phyloP scores from a whole-genome alignment of 2,329 filamentous ascomycete species.

The Colletotrichum phormii region DNA sequence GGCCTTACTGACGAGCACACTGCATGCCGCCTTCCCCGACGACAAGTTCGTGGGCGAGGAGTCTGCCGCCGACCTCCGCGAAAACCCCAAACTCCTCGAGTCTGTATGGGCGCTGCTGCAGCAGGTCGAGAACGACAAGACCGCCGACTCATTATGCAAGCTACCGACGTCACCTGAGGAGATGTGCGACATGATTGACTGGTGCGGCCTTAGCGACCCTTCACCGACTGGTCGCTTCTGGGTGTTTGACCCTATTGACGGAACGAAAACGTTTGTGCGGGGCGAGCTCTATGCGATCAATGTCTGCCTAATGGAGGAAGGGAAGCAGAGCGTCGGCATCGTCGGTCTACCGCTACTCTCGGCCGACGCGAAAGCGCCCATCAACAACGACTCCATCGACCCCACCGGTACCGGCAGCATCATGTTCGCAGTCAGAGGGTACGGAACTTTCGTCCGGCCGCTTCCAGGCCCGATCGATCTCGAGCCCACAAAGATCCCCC shows the following conservation, averaged over 20 bases:
- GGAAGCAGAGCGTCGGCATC: constrained; percentile 60
- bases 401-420: constrained; percentile 58
- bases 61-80: constrained; percentile 59
- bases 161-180: constrained; percentile 54
- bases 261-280: constrained; percentile 67
- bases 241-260: constrained; percentile 72
- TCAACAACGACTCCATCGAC: constrained; percentile 59
- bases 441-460: constrained; percentile 61
- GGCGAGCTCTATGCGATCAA: constrained; percentile 69
- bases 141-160: constrained; percentile 41
- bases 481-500: constrained; percentile 45
- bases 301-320: constrained; percentile 62
- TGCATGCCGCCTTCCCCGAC: constrained; percentile 61
- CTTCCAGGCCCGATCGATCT: constrained; percentile 45
- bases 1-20: constrained; percentile 62
- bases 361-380: constrained; percentile 49
- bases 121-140: constrained; percentile 44
- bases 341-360: constrained; percentile 62
- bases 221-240: constrained; percentile 56
- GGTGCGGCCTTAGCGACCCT: constrained; percentile 57
- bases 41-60: constrained; percentile 69
- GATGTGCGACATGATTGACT: constrained; percentile 66
- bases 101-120: constrained; percentile 61
- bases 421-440: constrained; percentile 60
- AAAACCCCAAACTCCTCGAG: constrained; percentile 54